Conservation (phyloP, 768 basidiomycete species). For the Rhizopogon vinicolor region DNA sequence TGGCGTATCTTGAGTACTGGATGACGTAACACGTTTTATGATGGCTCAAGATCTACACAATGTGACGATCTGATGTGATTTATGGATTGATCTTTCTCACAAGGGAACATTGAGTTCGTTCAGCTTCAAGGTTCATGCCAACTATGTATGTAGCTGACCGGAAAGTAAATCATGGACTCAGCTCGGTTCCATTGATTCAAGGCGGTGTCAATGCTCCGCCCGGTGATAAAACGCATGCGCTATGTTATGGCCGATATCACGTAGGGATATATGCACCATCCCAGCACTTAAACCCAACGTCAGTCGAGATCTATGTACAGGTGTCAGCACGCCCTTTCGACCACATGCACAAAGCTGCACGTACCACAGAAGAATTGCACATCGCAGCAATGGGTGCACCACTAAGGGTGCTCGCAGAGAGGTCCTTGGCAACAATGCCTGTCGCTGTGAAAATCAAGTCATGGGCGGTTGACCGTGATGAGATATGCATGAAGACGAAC, state of each 20-base stretch:
- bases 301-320: constrained; percentile 31
- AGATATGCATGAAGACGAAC: constrained; percentile 22
- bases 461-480: background rate
- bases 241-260: constrained; percentile 17
- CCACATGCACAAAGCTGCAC: background rate
- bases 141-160: too few relatives aligned
- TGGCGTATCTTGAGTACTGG: too few relatives aligned
- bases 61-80: too few relatives aligned
- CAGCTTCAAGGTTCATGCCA: too few relatives aligned
- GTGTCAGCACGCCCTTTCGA: background rate
- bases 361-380: constrained; percentile 49
- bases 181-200: too few relatives aligned
- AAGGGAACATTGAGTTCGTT: too few relatives aligned
- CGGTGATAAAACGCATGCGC: too few relatives aligned
- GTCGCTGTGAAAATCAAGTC: constrained; percentile 27
- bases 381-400: constrained; percentile 41
- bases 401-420: constrained; percentile 43
- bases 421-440: constrained; percentile 46
- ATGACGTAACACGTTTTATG: too few relatives aligned
- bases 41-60: too few relatives aligned
- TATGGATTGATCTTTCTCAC: too few relatives aligned
- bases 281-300: constrained; percentile 49
- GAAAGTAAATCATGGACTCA: too few relatives aligned
- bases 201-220: background rate
- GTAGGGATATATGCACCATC: constrained; percentile 42